Conservation (phyloP, 2,329 filamentous ascomycete species). For the Phaeoacremonium minimum region DNA sequence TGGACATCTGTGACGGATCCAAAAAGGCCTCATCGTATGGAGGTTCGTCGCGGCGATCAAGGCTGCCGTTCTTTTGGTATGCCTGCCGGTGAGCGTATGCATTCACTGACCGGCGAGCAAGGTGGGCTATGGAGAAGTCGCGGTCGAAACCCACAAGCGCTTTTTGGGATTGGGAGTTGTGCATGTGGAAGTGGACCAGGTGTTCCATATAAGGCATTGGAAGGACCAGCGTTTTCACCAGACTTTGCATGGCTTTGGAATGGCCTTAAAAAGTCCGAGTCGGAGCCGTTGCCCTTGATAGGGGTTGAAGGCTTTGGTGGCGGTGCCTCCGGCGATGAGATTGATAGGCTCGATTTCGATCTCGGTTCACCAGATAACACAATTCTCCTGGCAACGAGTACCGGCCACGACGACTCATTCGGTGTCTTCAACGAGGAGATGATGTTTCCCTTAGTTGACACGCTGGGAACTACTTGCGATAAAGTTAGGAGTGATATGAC, state of each 20-base stretch:
- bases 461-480: constrained; percentile 13
- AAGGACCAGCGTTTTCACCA: background rate
- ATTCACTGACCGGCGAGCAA: constrained; percentile 20
- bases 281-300: constrained; percentile 8
- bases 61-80: constrained; percentile 22
- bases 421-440: constrained; percentile 16
- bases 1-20: constrained; percentile 18
- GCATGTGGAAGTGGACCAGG: constrained; percentile 24
- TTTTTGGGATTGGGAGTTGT: constrained; percentile 23
- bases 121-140: constrained; percentile 26
- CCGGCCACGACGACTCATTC: constrained; percentile 14
- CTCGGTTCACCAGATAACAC: constrained; percentile 22
- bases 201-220: constrained; percentile 14
- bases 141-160: constrained; percentile 20
- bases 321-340: constrained; percentile 27
- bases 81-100: constrained; percentile 21
- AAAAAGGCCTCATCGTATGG: constrained; percentile 21
- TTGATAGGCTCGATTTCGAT: constrained; percentile 24
- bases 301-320: constrained; percentile 21
- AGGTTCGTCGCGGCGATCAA: constrained; percentile 26
- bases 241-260: constrained; percentile 12
- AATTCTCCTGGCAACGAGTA: constrained; percentile 18
- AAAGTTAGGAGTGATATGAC: constrained; percentile 16
- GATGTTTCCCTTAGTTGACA: constrained; percentile 16
- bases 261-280: constrained; percentile 10